These are phyloP conservation scores for Tricholoma sp. DNA, from an alignment of 768 basidiomycete genomes.

Conservation along the genomic window DNA sequence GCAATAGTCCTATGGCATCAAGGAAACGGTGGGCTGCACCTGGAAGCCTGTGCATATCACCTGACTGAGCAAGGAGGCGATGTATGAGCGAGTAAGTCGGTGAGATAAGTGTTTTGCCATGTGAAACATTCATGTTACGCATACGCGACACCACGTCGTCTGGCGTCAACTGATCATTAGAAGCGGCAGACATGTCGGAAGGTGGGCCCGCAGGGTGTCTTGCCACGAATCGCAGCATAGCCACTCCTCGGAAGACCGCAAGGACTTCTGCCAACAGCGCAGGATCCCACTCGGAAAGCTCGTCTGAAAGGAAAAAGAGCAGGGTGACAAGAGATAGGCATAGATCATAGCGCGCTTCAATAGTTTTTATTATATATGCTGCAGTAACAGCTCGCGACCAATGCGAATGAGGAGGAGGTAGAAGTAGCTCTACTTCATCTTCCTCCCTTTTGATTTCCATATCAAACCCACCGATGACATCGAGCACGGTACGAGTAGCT, in stretches of 20 bases:
- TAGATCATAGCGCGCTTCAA: conserved; percentile 74
- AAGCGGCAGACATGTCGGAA: conserved; percentile 12
- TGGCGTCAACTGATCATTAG: conserved; percentile 15
- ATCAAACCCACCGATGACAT: conserved; percentile 70
- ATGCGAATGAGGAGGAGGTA: conserved; percentile 51
- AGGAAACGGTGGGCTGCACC: conserved; percentile 68
- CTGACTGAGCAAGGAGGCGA: conserved; percentile 50
- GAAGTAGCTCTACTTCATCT: conserved; percentile 55
- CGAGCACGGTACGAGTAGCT: conserved; percentile 52
- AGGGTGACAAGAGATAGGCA: conserved; percentile 60
- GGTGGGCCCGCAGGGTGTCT: conserved; percentile 48
- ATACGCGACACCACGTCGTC: conserved; percentile 67
- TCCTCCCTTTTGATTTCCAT: conserved; percentile 71
- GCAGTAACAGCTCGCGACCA: conserved; percentile 61
- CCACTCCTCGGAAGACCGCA: conserved; percentile 73
- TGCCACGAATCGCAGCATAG: conserved; percentile 60
- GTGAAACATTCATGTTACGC: conserved; percentile 71
- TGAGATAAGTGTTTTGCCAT: conserved; percentile 35
- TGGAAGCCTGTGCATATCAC: conserved; percentile 45
- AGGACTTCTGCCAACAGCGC: conserved; percentile 67
- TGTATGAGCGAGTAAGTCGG: conserved; percentile 63
- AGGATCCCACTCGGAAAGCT: conserved; percentile 59
- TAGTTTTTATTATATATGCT: conserved; percentile 54
- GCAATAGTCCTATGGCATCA: conserved; percentile 59
- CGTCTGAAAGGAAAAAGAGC: conserved; percentile 67